Evolutionary conservation across 1,139 yeast species (phyloP).

Genomic region (Entelexis paramagnoliae): DNA sequence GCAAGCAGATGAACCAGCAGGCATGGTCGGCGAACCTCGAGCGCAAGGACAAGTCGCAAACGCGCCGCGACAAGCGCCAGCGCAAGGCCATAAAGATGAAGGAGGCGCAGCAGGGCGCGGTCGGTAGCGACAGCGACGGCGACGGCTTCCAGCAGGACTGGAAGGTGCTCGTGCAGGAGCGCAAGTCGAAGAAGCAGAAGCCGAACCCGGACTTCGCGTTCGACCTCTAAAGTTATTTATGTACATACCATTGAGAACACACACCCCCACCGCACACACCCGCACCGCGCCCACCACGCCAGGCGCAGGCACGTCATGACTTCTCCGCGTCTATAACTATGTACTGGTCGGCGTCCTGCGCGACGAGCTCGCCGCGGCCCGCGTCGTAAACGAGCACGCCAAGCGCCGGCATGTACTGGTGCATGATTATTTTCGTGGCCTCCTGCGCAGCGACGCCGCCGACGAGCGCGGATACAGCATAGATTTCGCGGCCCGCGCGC

Average conservation of each 20-base stretch:
- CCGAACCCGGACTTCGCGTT: constrained; percentile 13
- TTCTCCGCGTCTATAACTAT: not conserved
- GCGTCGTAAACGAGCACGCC: constrained; percentile 64
- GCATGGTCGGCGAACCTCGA: constrained; percentile 74
- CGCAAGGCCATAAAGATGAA: constrained; percentile 49
- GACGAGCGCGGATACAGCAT: constrained; percentile 45
- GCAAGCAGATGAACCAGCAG: constrained; percentile 46
- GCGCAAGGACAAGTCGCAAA: constrained; percentile 52
- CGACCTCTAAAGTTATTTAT: constrained; percentile 13
- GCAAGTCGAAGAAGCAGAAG: constrained; percentile 15
- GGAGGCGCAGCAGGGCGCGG: constrained; percentile 29
- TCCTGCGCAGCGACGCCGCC: constrained; percentile 82
- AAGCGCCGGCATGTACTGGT: constrained; percentile 64
- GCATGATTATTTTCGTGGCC: constrained; percentile 44
- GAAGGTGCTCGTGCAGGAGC: constrained; percentile 61
- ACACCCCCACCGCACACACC: no score
- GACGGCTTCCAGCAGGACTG: constrained; percentile 52
- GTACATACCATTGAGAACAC: no score
- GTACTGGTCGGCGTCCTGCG: not conserved
- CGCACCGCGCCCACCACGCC: no score
- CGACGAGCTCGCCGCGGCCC: constrained; percentile 25
- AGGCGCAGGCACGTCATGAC: no score
- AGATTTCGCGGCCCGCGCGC: constrained; percentile 25
- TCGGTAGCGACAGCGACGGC: constrained; percentile 41
- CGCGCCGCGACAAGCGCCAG: constrained; percentile 52